Evolutionary conservation across 208 protist genomes (phyloP), one percentile per base, ranked within the genome.

Genomic region (Naegleria gruberi): DNA sequence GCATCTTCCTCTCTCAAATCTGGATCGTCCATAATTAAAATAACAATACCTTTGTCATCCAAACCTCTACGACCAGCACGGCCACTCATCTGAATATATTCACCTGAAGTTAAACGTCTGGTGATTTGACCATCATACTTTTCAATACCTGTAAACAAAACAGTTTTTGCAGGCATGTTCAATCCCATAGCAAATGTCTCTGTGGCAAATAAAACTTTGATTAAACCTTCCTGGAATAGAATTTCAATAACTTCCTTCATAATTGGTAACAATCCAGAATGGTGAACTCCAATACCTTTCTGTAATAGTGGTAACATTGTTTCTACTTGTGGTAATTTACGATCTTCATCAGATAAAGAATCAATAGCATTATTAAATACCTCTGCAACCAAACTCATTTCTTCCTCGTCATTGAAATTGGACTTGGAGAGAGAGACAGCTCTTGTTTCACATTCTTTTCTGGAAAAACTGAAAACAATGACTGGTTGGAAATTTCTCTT

Each of bases 31-130:
- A 99, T 95, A 96, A 99, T 99, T 34, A 98, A 92, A 83, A 99
- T 99, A 37, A 99, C 98, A 43, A 99, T 97, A 77, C 99, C 99
- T 4, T 98, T 94, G 46, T 97, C 95, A 92, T 99, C 99, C 23
- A 99, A 93, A n/a, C 99, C 99, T 94, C 99, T 97, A 82, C 99
- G 95, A 47, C 99, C 99, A 17, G 99, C 99, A 90, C 99, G 95
- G n/a, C 99, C 99, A 47, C 94, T 97, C 99, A 99, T 99, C 93
- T 99, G 98, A 91, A 99, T 99, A 92, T 99, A 99, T 94, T 99
- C 98, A 51, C 98, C 99, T 6, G 96, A 95, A 1, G 95, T 96
- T 7, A 99, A 91, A 90, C 96, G 97, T 42, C 99, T 95, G 86
- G 97, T 98, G 47, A 96, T 94, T 82, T 97, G 95, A 46, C 99